Evolutionary conservation across 495 filamentous ascomycete species (phyloP).

Genomic region (Sordaria brevicollis): DNA sequence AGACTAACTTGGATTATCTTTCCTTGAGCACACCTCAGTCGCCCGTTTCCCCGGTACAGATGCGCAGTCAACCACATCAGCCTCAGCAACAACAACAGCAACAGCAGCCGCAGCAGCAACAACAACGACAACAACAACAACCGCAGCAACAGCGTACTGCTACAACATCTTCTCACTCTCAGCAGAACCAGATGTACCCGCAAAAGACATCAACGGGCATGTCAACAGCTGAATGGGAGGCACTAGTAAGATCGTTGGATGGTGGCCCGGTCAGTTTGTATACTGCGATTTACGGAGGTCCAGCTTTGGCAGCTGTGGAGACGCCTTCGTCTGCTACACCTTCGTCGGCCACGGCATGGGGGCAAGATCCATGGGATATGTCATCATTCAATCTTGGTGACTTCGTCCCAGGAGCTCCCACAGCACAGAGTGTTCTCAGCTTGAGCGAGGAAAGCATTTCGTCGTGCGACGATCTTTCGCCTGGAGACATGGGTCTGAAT

Average conservation of each 20-base stretch:
- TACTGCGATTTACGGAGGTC: conserved; percentile 72
- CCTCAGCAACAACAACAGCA: conserved; percentile 7
- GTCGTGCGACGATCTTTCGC: conserved; percentile 36
- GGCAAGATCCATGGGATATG: conserved; percentile 47
- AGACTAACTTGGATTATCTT: conserved; percentile 31
- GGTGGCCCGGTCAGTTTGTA: conserved; percentile 70
- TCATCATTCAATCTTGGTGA: conserved; percentile 36
- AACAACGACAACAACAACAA: not conserved
- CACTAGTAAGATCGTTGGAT: conserved; percentile 65
- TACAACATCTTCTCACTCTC: conserved; percentile 12
- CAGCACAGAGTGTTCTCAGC: conserved; percentile 60
- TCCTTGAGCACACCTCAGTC: conserved; percentile 23
- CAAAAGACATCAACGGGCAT: conserved; percentile 26
- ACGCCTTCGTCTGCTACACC: conserved; percentile 22
- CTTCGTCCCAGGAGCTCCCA: conserved; percentile 25
- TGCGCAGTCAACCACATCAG: conserved; percentile 22
- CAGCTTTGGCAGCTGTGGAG: conserved; percentile 34
- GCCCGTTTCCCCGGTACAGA: conserved; percentile 23
- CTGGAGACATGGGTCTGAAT: conserved; percentile 24
- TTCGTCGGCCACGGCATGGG: conserved; percentile 31
- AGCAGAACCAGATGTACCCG: conserved; percentile 13
- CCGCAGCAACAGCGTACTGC: conserved; percentile 13
- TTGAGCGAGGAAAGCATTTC: conserved; percentile 69
- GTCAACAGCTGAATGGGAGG: conserved; percentile 67
- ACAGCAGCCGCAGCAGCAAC: conserved; percentile 4